Conservation (phyloP, 441 rosid species). For the Gossypium aridum region DNA sequence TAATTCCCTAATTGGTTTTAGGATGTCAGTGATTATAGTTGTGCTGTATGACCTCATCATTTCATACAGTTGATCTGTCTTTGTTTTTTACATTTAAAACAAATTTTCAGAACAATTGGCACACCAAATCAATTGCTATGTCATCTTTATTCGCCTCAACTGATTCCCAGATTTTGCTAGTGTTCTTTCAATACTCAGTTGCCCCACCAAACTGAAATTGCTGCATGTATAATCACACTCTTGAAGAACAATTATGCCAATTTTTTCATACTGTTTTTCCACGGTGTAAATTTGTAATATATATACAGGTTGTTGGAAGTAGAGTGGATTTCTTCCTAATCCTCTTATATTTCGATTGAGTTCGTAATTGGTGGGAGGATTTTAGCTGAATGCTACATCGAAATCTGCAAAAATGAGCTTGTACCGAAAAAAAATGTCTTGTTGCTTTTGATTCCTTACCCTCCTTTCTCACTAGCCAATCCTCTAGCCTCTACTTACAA, state of each 20-base stretch:
- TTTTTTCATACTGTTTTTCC: background rate
- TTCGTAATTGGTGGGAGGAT: background rate
- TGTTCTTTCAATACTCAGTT: background rate
- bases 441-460: constrained; percentile 13
- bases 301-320: background rate
- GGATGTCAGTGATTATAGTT: constrained; percentile 1
- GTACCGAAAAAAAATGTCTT: background rate
- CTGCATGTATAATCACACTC: background rate
- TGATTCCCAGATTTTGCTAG: background rate
- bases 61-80: background rate
- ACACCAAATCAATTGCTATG: background rate
- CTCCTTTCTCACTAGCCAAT: background rate
- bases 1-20: background rate
- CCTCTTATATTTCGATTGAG: background rate
- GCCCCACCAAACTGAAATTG: background rate
- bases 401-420: background rate
- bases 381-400: background rate
- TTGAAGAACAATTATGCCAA: background rate
- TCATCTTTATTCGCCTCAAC: background rate
- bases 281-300: background rate
- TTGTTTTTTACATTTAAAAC: background rate
- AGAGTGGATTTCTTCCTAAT: background rate
- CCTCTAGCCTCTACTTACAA: constrained; percentile 2
- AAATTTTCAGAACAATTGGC: background rate
- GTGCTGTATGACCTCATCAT: background rate